These are phyloP conservation scores for Scutellaria galericulata DNA, from an alignment of 257 asterid genomes.

Conservation along the genomic window DNA sequence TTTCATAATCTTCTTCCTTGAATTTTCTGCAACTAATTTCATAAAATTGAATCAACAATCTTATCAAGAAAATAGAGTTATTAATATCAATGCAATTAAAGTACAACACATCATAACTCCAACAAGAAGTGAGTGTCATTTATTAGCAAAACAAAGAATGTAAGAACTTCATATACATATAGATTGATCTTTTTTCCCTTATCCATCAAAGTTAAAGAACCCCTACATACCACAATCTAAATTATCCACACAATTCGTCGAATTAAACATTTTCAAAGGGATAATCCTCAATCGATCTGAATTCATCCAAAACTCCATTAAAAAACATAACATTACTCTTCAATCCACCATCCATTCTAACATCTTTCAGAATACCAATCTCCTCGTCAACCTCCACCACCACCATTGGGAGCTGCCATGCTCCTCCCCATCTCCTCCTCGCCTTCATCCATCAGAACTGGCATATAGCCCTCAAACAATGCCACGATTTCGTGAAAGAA, in stretches of 20 bases:
- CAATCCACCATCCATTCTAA: conserved; percentile 22
- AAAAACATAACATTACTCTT: conserved; percentile 34
- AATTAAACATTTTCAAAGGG: conserved; percentile 54
- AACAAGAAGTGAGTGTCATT: too few relatives aligned
- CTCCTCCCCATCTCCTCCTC: conserved; percentile 36
- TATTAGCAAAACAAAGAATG: not conserved
- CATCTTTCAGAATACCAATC: conserved; percentile 15
- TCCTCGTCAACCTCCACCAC: conserved; percentile 38
- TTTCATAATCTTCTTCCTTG: too few relatives aligned
- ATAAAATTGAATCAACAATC: too few relatives aligned
- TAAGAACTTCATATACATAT: conserved; percentile 10
- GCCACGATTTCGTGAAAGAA: conserved; percentile 40
- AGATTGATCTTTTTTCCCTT: not conserved
- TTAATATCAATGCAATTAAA: too few relatives aligned
- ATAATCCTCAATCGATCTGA: conserved; percentile 49
- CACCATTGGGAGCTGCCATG: conserved; percentile 11
- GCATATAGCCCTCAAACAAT: conserved; percentile 94
- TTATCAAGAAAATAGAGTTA: too few relatives aligned
- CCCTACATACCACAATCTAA: conserved; percentile 45
- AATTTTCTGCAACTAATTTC: not conserved
- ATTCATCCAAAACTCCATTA: conserved; percentile 58
- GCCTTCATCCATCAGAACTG: conserved; percentile 55
- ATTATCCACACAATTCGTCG: conserved; percentile 37
- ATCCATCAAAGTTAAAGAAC: conserved; percentile 49
- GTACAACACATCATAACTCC: too few relatives aligned